These are phyloP conservation scores for Ochromonadaceae sp. DNA, from an alignment of 352 stramenopile genomes.

Conservation along the genomic window DNA sequence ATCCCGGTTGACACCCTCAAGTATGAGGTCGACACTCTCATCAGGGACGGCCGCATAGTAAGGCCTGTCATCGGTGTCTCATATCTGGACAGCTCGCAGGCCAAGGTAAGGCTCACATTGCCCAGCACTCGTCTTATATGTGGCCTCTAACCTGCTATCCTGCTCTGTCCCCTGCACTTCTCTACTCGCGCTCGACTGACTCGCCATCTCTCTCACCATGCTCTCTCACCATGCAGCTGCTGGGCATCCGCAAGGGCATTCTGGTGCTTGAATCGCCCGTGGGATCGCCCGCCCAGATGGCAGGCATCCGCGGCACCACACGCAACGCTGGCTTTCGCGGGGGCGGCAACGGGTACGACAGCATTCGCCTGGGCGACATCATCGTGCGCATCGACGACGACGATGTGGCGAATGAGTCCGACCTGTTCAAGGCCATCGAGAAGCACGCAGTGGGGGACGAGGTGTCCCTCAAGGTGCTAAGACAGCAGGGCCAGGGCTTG, in stretches of 20 bases:
- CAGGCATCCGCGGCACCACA: slow-evolving; percentile 22
- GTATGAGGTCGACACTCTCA: slow-evolving; percentile 31
- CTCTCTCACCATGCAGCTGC: too few relatives aligned
- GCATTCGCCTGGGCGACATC: slow-evolving; percentile 55
- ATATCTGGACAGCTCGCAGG: slow-evolving; percentile 49
- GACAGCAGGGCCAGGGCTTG: too few relatives aligned
- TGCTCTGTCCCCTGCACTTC: too few relatives aligned
- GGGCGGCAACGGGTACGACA: slow-evolving; percentile 27
- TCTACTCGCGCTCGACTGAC: too few relatives aligned
- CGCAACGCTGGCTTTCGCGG: slow-evolving; percentile 34
- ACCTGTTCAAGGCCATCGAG: slow-evolving; percentile 60
- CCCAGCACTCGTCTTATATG: too few relatives aligned
- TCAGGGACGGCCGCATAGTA: slow-evolving; percentile 40
- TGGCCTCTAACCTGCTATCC: too few relatives aligned
- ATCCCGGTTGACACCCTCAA: slow-evolving; percentile 56
- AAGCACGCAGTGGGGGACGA: slow-evolving; percentile 43
- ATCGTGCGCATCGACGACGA: slow-evolving; percentile 47
- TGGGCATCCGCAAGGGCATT: slow-evolving; percentile 49
- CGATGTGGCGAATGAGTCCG: slow-evolving; percentile 46
- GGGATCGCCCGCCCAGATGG: slow-evolving; percentile 10
- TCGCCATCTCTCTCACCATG: too few relatives aligned
- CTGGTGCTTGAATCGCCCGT: slow-evolving; percentile 39
- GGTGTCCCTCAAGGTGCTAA: slow-evolving; percentile 38
- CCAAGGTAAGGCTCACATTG: too few relatives aligned
- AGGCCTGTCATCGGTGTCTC: slow-evolving; percentile 47